Conservation (phyloP, 352 stramenopile genomes). For the Phytophthora cajani region DNA sequence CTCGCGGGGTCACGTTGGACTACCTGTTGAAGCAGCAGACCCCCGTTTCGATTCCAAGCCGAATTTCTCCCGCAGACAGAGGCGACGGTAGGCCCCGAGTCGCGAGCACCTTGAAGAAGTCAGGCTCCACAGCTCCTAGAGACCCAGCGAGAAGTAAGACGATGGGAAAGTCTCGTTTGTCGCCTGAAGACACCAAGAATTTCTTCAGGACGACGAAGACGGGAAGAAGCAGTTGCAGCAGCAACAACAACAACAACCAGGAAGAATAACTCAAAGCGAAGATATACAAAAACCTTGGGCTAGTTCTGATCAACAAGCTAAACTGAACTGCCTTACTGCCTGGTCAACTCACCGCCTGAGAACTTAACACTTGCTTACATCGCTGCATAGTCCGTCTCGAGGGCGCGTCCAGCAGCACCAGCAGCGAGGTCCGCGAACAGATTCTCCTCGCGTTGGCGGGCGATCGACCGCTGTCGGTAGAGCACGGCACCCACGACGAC, state of each 20-base stretch:
- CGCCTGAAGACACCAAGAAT: not conserved
- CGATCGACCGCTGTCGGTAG: conserved; percentile 21
- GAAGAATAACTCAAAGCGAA: conserved; percentile 21
- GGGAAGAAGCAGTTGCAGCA: not conserved
- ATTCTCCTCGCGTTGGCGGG: conserved; percentile 33
- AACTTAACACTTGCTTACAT: conserved; percentile 17
- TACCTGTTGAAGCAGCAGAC: conserved; percentile 56
- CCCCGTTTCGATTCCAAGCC: conserved; percentile 13
- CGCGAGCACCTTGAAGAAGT: not conserved
- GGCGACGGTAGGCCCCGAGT: not conserved
- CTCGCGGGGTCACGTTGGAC: conserved; percentile 74
- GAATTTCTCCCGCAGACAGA: not conserved
- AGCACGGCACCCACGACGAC: conserved; percentile 25
- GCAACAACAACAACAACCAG: conserved; percentile 30
- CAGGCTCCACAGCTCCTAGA: not conserved
- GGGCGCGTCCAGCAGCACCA: conserved; percentile 14
- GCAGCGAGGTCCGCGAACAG: conserved; percentile 31
- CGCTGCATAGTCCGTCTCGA: conserved; percentile 33
- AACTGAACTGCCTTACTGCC: not conserved
- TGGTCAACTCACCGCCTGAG: not conserved
- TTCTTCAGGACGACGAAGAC: not conserved
- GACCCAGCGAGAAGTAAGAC: conserved; percentile 12
- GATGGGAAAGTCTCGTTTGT: conserved; percentile 7
- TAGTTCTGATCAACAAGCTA: conserved; percentile 1
- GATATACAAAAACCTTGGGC: not conserved